Conservation (phyloP, 345 rosid species). For the Carallia brachiata region DNA sequence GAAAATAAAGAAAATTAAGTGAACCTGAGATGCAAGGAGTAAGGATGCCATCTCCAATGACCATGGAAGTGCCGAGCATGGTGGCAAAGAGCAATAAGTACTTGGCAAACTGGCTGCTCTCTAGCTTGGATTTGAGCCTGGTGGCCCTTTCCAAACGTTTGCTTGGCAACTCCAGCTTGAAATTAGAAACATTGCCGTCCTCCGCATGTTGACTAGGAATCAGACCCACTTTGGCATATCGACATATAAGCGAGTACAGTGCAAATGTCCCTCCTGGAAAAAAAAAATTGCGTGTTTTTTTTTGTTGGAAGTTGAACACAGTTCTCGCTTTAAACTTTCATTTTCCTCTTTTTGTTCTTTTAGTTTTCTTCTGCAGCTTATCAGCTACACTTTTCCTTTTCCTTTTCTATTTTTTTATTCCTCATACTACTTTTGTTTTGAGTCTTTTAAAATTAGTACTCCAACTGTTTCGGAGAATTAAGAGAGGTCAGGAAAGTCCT, state of each 20-base stretch:
- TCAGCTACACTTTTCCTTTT: background rate
- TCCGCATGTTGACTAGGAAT: slow-evolving; percentile 45
- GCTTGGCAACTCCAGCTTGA: slow-evolving; percentile 29
- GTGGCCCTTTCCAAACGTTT: slow-evolving; percentile 10
- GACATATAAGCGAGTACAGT: slow-evolving; percentile 48
- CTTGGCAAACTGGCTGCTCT: slow-evolving; percentile 23
- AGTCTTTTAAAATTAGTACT: no score
- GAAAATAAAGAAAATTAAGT: background rate
- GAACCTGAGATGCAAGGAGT: slow-evolving; percentile 55
- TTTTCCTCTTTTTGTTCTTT: background rate
- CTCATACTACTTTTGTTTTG: no score
- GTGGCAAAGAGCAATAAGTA: slow-evolving; percentile 29
- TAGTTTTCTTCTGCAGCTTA: background rate
- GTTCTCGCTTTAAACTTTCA: background rate
- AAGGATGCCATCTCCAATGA: slow-evolving; percentile 53
- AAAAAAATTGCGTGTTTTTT: no score
- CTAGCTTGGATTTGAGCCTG: slow-evolving; percentile 23
- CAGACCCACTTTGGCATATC: slow-evolving; percentile 48
- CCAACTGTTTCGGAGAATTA: no score
- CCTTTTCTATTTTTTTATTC: background rate
- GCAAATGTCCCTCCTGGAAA: slow-evolving; percentile 62
- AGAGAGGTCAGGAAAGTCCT: background rate
- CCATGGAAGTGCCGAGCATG: slow-evolving; percentile 54
- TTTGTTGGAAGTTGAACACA: no score
- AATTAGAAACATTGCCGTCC: slow-evolving; percentile 46